Conservation (phyloP, 2,329 filamentous ascomycete genomes). For the Microcyclosporella mali region DNA sequence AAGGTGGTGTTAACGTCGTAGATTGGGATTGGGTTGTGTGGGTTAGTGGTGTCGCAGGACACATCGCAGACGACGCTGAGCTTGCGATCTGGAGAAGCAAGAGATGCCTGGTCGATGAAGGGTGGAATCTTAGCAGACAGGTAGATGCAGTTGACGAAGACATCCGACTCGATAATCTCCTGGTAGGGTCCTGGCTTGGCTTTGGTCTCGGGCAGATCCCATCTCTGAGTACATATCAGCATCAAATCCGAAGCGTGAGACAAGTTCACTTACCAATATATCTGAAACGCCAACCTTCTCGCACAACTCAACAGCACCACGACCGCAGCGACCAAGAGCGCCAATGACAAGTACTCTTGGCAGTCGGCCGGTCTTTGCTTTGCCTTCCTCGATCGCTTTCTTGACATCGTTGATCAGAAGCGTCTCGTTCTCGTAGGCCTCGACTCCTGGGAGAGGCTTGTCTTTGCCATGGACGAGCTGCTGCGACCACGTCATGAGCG, state of each 20-base stretch:
- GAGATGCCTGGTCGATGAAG: constrained; percentile 67
- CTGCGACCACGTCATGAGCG: constrained; percentile 75
- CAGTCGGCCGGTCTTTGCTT: constrained; percentile 59
- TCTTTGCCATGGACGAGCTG: constrained; percentile 65
- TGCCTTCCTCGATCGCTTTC: constrained; percentile 60
- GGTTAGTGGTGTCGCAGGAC: constrained; percentile 66
- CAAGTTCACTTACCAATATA: constrained; percentile 45
- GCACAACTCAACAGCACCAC: constrained; percentile 75
- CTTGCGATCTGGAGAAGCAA: constrained; percentile 62
- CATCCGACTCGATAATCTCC: constrained; percentile 37
- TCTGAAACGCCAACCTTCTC: constrained; percentile 66
- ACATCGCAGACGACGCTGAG: constrained; percentile 69
- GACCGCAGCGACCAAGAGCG: constrained; percentile 68
- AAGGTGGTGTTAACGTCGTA: constrained; percentile 84
- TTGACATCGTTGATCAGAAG: constrained; percentile 69
- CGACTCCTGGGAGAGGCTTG: constrained; percentile 59
- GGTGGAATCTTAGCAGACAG: constrained; percentile 70
- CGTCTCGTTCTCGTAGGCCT: constrained; percentile 66
- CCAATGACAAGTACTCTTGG: constrained; percentile 81
- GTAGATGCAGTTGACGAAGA: constrained; percentile 80
- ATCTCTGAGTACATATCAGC: constrained; percentile 37
- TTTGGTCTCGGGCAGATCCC: constrained; percentile 76
- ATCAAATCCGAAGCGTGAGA: not conserved
- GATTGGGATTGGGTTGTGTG: constrained; percentile 69
- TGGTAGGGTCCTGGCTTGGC: constrained; percentile 46